Evolutionary conservation across 2,329 filamentous ascomycete genomes (phyloP), one percentile per base, ranked within the genome.

Genomic region (Harringtonia lauricola): DNA sequence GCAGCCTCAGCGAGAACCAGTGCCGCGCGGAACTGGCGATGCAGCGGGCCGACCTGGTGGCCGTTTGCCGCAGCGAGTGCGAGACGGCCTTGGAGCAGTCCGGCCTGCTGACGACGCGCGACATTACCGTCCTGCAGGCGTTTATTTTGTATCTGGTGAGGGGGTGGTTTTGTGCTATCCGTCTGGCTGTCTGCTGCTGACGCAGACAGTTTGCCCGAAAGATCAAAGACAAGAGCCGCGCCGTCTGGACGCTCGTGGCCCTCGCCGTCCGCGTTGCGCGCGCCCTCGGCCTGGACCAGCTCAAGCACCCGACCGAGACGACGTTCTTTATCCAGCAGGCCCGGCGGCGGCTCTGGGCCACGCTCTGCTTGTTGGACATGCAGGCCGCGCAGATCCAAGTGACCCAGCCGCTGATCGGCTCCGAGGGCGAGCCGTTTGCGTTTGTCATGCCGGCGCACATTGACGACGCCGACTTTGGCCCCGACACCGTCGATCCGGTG

Each of bases 131-230:
- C 17, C 48, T 59, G 2, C 56, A 59, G 31, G 56, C 56, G 1
- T 59, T 59, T 44, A 49, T 59, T 18, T 41, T 59, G 19, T 59
- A 59, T 42, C 47, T 62, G 48, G 47, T 54, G 15, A 21, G n/a
- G n/a, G n/a, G n/a, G 47, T 30, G 17, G 9, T 35, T 35, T n/a
- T 4, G 12, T 19, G 7, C 9, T 15, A n/a, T 15, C n/a, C n/a
- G 12, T 10, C 12, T 13, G 18, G n/a, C 12, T 10, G 19, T 10
- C 10, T 22, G n/a, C 3, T 5, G 19, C 37, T 19, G 4, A 13
- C 18, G 15, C 12, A 18, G n/a, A 5, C 22, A 42, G 41, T 37
- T 43, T 31, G 35, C 41, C 30, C 6, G 46, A 3, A 44, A 37
- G 19, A 28, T 18, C 14, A 15, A 47, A 4, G 56, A 58, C 15